phyloP scores from a whole-genome alignment of 2,329 filamentous ascomycete species.

The Calonectria crousiana region DNA sequence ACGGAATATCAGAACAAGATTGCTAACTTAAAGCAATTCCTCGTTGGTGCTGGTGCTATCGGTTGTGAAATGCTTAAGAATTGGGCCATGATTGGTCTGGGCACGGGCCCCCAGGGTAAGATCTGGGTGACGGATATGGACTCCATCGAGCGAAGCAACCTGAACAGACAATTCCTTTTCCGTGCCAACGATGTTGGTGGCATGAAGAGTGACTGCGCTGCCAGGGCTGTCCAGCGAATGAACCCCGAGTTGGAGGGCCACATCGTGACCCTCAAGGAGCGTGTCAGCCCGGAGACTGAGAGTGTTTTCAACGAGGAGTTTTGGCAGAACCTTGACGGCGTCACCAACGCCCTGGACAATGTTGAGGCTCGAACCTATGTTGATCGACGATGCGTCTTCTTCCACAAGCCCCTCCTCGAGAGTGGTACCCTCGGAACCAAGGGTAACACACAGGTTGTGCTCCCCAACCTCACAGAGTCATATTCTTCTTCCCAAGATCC shows the following conservation, averaged over 20 bases:
- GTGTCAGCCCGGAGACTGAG: conserved; percentile 92
- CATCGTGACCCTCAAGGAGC: conserved; percentile 87
- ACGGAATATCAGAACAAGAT: conserved; percentile 95
- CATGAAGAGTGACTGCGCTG: conserved; percentile 96
- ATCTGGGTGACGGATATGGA: conserved; percentile 98
- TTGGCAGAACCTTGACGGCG: conserved; percentile 87
- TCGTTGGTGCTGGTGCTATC: conserved; percentile 96
- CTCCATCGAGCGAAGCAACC: conserved; percentile 98
- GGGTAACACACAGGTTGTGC: conserved; percentile 96
- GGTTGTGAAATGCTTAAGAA: conserved; percentile 99
- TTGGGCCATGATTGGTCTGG: conserved; percentile 98
- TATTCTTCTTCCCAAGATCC: conserved; percentile 97
- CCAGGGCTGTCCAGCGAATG: conserved; percentile 91
- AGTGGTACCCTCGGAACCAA: conserved; percentile 99
- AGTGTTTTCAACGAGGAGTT: conserved; percentile 94
- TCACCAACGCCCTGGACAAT: conserved; percentile 98
- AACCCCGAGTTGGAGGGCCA: conserved; percentile 92
- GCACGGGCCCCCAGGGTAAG: conserved; percentile 86
- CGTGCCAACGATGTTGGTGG: conserved; percentile 92
- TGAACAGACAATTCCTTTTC: conserved; percentile 98
- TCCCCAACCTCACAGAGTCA: conserved; percentile 92
- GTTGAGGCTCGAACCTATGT: conserved; percentile 97
- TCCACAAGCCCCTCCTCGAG: conserved; percentile 95
- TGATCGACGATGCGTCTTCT: conserved; percentile 96
- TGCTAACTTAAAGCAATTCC: conserved; percentile 88